Base-by-base conservation (phyloP, 108 stramenopile genomes). In the Cyclotella choctawhatcheeana region DNA sequence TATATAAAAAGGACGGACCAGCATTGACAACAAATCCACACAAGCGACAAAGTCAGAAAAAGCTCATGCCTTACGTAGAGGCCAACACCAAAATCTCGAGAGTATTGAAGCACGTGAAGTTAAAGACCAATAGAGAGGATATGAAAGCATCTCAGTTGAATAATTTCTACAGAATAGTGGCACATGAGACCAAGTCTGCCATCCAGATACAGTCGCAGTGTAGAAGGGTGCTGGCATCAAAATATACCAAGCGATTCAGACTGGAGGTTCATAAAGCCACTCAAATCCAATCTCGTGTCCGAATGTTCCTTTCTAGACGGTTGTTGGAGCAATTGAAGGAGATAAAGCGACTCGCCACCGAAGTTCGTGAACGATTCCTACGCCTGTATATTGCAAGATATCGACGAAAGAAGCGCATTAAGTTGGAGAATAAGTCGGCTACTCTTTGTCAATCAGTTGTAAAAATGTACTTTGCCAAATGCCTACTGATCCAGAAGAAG, bases 51-150 rank as follows among this genome's bases (percentile, higher is more conserved):
- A 62, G 21, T 25, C 31, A 22, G 37, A 62, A 12, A n/a, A n/a
- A n/a, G 40, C 50, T 60, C 44, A 65, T 65, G 48, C 81, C 81
- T 7, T 82, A 82, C 31, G 48, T 72, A 0, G 75, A 76, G 32
- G 81, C 75, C 21, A 82, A 82, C 64, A 66, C 51, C 21, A 82
- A 77, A 48, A 58, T 82, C 22, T 65, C 70, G 17, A 44, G 76
- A 21, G 81, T 82, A 10, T 56, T 82, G 17, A 40, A 82, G 44
- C 75, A 52, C 47, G 33, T 31, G 13, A 82, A 71, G 33, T 45
- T 62, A 14, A 82, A 66, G 70, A 56, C 20, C 4, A 52, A 53
- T 12, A 65, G 26, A 32, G 76, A 71, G 52, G 64, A 72, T 37
- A 77, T 82, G 81, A 69, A 77, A 34, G 64, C 56, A 14, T 71